Base-by-base conservation (phyloP, 306 rosid genomes). In the Rosa rugosa region DNA sequence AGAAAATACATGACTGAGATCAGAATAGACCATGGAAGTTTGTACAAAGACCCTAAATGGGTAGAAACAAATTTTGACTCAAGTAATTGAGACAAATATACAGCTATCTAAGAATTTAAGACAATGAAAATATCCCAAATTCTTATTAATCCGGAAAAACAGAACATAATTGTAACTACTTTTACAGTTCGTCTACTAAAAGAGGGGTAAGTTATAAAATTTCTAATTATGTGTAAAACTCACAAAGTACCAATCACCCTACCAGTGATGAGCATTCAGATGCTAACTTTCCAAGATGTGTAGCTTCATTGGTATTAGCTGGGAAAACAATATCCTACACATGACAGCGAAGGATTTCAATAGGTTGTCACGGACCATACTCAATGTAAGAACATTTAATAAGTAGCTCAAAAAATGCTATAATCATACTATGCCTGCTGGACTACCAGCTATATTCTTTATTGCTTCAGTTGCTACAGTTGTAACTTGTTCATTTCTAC, bases 211-310 rank as follows among this genome's bases (percentile, higher is more conserved):
- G 31, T 17, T 25, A 23, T 41, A 23, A 17, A 60, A 45, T 2
- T 23, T 2, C 3, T 13, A 41, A 38, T 41, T 23, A 40, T 22
- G 22, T 18, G 9, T 76, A 80, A 45, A 64, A 54, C 42, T 23
- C 12, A 50, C 16, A 38, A 84, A 69, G 34, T 47, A 77, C 13
- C 49, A 44, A 23, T 53, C 68, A 75, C 22, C 84, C 69, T 93
- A 95, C 99, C 97, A 93, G 84, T n/a, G 99, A 90, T 6, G 97
- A 91, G 83, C 92, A 87, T 69, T 77, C 80, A 16, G 84, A 79
- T 42, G 87, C 91, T 51, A 95, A 59, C 79, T 77, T 73, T 81
- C 85, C 90, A 44, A 95, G 94, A 84, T 91, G 87, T 16, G 89
- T 87, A 62, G 88, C 89, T 67, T 81, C 96, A 73, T 84, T 86